Evolutionary conservation across 2,329 filamentous ascomycete species (phyloP).

Genomic region (Calonectria henricotiae): DNA sequence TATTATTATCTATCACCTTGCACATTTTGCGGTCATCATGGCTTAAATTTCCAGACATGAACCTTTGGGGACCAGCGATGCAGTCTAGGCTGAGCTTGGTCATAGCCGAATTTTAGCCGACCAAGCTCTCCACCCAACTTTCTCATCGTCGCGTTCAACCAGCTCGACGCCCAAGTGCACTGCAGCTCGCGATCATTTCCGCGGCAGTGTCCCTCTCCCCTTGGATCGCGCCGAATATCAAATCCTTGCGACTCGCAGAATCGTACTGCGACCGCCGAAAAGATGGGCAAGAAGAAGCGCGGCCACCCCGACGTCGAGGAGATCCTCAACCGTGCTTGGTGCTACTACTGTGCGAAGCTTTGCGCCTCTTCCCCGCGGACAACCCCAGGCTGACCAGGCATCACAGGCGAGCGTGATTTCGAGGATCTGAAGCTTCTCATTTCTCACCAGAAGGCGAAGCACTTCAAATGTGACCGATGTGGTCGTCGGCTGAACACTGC

Average conservation of each 20-base stretch:
- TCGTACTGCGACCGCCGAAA: conserved; percentile 31
- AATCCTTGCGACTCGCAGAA: not conserved
- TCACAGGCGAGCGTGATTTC: conserved; percentile 89
- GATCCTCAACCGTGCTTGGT: conserved; percentile 90
- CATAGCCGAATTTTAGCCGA: conserved; percentile 51
- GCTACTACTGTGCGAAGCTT: conserved; percentile 86
- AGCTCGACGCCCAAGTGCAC: conserved; percentile 47
- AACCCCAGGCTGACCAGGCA: conserved; percentile 48
- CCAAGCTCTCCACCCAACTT: conserved; percentile 47
- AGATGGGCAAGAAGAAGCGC: conserved; percentile 93
- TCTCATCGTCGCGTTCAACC: conserved; percentile 48
- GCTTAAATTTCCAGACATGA: not conserved
- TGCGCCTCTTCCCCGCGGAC: conserved; percentile 32
- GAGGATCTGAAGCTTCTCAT: conserved; percentile 97
- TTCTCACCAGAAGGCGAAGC: conserved; percentile 98
- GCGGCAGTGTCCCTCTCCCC: conserved; percentile 39
- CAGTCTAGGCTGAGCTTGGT: not conserved
- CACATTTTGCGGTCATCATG: not conserved
- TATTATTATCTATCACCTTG: not conserved
- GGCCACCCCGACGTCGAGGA: conserved; percentile 90
- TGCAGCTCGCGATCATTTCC: conserved; percentile 40
- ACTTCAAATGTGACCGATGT: conserved; percentile 97
- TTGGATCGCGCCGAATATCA: conserved; percentile 35
- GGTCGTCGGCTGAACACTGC: conserved; percentile 92
- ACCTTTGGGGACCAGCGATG: not conserved